These are phyloP conservation scores for Rosa lucieae DNA, from an alignment of 306 rosid species.

Conservation along the genomic window DNA sequence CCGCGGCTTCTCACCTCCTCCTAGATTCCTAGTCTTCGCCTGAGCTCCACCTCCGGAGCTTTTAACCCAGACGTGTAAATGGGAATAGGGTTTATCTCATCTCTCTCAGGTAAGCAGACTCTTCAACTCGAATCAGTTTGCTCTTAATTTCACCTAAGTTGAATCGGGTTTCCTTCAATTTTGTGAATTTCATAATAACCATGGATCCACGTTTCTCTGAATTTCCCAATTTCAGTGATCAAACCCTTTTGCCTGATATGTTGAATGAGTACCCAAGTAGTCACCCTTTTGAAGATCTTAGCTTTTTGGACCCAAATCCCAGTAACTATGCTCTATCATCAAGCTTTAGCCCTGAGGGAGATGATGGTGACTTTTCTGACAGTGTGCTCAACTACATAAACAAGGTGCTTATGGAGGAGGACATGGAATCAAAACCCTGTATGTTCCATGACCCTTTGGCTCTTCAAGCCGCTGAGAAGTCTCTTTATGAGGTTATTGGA, in stretches of 20 bases:
- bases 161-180: background rate
- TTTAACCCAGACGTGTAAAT: background rate
- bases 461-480: slow-evolving; percentile 52
- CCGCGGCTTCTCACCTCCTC: too few relatives aligned
- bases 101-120: slow-evolving; percentile 9
- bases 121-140: background rate
- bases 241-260: slow-evolving; percentile 10
- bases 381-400: slow-evolving; percentile 38
- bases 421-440: slow-evolving; percentile 35
- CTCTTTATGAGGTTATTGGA: slow-evolving; percentile 44
- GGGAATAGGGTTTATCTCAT: background rate
- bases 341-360: slow-evolving; percentile 28
- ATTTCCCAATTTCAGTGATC: background rate
- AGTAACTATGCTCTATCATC: background rate
- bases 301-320: slow-evolving; percentile 12
- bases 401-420: slow-evolving; percentile 42
- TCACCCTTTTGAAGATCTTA: slow-evolving; percentile 19
- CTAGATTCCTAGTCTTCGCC: background rate
- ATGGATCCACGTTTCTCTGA: background rate
- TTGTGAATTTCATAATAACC: background rate
- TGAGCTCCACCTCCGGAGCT: background rate
- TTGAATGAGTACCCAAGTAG: slow-evolving; percentile 24
- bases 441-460: slow-evolving; percentile 53
- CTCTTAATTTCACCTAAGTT: background rate
- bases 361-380: slow-evolving; percentile 40